phyloP scores from a whole-genome alignment of 768 basidiomycete species.

The Psilocybe azurescens region DNA sequence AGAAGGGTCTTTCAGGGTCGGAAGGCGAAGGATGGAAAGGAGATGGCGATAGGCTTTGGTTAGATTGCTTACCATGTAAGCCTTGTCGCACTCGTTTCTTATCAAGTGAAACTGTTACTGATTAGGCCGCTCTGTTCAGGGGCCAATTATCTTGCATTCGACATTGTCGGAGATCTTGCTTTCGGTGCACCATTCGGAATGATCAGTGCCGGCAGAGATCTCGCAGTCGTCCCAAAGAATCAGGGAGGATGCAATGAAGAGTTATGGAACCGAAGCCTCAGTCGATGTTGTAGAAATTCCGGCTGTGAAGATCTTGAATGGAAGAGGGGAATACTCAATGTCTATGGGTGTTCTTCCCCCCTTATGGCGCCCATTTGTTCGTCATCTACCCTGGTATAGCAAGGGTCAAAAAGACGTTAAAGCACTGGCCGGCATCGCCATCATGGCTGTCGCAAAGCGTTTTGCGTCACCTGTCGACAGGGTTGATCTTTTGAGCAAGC shows the following conservation, averaged over 20 bases:
- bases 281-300: conserved; percentile 66
- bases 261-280: conserved; percentile 52
- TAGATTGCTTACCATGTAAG: conserved; percentile 77
- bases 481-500: conserved; percentile 80
- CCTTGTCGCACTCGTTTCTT: conserved; percentile 10
- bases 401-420: conserved; percentile 70
- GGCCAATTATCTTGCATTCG: conserved; percentile 61
- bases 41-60: conserved; percentile 66
- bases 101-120: background rate
- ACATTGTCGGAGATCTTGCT: conserved; percentile 86
- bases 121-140: conserved; percentile 34
- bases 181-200: conserved; percentile 92
- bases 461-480: conserved; percentile 72
- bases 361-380: conserved; percentile 69
- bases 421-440: conserved; percentile 78
- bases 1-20: conserved; percentile 57
- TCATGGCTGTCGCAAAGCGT: conserved; percentile 81
- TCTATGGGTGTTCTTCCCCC: conserved; percentile 81
- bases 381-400: conserved; percentile 77
- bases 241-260: conserved; percentile 57
- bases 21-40: conserved; percentile 76
- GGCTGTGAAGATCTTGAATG: conserved; percentile 85
- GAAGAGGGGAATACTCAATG: conserved; percentile 86
- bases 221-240: conserved; percentile 68
- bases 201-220: conserved; percentile 75